Conservation (phyloP, 1,284 basidiomycete species). For the Heliocybe sulcata region DNA sequence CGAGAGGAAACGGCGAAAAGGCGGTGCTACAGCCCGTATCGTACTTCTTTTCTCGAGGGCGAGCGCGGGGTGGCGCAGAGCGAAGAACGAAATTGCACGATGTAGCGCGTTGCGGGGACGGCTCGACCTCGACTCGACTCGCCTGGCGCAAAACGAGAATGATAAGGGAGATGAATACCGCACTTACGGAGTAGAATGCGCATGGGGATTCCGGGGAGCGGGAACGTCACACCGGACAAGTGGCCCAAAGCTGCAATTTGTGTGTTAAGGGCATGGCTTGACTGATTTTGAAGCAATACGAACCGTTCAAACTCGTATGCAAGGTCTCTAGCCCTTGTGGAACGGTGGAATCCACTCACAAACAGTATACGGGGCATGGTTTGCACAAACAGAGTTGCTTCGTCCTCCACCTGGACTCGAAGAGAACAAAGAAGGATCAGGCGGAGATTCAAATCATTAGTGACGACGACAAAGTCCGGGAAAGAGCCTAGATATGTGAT, state of each 20-base stretch:
- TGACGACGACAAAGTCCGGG: too few relatives aligned
- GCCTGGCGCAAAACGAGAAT: conserved; percentile 18
- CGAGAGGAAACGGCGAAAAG: conserved; percentile 7
- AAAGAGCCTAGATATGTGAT: too few relatives aligned
- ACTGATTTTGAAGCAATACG: conserved; percentile 14
- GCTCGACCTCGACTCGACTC: conserved; percentile 16
- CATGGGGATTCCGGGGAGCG: conserved; percentile 69
- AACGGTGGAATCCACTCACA: conserved; percentile 77
- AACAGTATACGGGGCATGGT: conserved; percentile 76
- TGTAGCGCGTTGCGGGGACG: not conserved
- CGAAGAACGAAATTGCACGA: not conserved
- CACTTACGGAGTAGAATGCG: conserved; percentile 74
- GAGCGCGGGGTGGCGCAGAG: not conserved
- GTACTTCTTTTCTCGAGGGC: conserved; percentile 1
- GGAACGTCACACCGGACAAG: conserved; percentile 86
- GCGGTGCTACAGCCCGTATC: not conserved
- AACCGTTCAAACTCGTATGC: conserved; percentile 86
- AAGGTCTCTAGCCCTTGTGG: conserved; percentile 74
- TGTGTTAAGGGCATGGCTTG: not conserved
- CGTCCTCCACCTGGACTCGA: too few relatives aligned
- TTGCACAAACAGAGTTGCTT: too few relatives aligned
- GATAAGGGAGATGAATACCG: conserved; percentile 18
- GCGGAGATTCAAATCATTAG: not conserved
- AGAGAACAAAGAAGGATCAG: not conserved
- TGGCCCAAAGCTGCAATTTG: conserved; percentile 51